Evolutionary conservation across 352 stramenopile genomes (phyloP).

Genomic region (Albugo candida): DNA sequence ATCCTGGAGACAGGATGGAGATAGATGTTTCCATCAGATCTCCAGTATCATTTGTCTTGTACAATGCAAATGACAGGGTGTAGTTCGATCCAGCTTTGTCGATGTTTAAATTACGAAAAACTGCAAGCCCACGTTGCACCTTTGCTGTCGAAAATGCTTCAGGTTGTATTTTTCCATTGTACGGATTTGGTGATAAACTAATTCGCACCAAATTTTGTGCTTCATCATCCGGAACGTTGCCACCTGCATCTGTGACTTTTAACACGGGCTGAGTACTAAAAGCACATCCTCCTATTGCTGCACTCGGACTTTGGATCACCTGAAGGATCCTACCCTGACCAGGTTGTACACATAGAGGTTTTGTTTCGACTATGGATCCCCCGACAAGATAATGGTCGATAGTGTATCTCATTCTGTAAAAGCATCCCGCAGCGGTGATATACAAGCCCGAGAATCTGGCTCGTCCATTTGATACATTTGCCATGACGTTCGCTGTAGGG

Average conservation of each 20-base stretch:
- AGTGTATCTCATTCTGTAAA: conserved; percentile 53
- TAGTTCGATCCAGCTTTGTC: conserved; percentile 59
- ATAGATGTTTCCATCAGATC: conserved; percentile 25
- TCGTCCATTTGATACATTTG: conserved; percentile 28
- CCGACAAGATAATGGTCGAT: conserved; percentile 31
- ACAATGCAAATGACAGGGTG: conserved; percentile 40
- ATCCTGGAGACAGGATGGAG: conserved; percentile 29
- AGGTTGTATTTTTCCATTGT: conserved; percentile 24
- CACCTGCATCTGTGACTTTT: conserved; percentile 51
- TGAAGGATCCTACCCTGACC: conserved; percentile 31
- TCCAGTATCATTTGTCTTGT: conserved; percentile 20
- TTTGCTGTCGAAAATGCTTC: conserved; percentile 15
- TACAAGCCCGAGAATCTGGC: conserved; percentile 38
- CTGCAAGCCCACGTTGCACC: conserved; percentile 29
- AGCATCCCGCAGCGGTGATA: conserved; percentile 59
- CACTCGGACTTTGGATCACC: conserved; percentile 16
- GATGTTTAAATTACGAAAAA: conserved; percentile 57
- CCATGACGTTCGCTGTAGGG: conserved; percentile 21
- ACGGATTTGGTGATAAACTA: conserved; percentile 53
- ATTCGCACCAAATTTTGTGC: conserved; percentile 42
- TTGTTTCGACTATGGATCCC: conserved; percentile 35
- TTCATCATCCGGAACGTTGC: conserved; percentile 42
- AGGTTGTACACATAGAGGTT: conserved; percentile 52
- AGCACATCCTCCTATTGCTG: conserved; percentile 38
- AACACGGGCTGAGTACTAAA: conserved; percentile 60